Base-by-base conservation (phyloP, 257 asterid species). In the Jasminum sambac region DNA sequence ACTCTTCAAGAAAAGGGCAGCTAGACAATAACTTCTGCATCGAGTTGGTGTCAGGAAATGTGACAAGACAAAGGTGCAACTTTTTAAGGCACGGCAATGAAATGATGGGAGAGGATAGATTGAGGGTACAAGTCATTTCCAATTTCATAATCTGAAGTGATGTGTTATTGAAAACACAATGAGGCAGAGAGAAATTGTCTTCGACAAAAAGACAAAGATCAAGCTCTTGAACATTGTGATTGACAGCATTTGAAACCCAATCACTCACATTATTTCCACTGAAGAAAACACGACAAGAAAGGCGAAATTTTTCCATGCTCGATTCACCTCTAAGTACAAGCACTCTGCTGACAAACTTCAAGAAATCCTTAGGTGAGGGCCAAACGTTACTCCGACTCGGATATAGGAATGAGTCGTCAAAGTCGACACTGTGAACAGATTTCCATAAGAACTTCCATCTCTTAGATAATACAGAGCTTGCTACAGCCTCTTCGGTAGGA, bases 361-460 rank as follows among this genome's bases (percentile, higher is more conserved):
- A 69, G 74, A 86, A 86, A 63, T 66, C 76, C 10, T 75, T 77
- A 59, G 60, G 57, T 25, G 86, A 78, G 67, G 70, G 67, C 72
- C 80, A 70, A 46, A n/a, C 16, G 34, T 60, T 72, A 59, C 41
- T 37, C 67, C 37, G 63, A 37, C 74, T 68, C 2, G 85, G 79
- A 72, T 86, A 86, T 67, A 86, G 59, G 63, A 62, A 60, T 24
- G 80, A 75, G 60, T 86, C 91, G 69, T 86, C 91, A 73, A 83
- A 73, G 75, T 83, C 84, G 16, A 83, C 21, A 68, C 37, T 52
- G 9, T 82, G 85, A 67, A 86, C 77, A 68, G 64, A 78, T 17
- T 83, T 79, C 91, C 91, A 86, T 11, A 86, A 71, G 41, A 71
- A 68, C 78, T 80, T 80, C 89, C 91, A 86, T 55, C 89, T 72